phyloP scores from a whole-genome alignment of 768 basidiomycete genomes.

The Mycena belliarum region DNA sequence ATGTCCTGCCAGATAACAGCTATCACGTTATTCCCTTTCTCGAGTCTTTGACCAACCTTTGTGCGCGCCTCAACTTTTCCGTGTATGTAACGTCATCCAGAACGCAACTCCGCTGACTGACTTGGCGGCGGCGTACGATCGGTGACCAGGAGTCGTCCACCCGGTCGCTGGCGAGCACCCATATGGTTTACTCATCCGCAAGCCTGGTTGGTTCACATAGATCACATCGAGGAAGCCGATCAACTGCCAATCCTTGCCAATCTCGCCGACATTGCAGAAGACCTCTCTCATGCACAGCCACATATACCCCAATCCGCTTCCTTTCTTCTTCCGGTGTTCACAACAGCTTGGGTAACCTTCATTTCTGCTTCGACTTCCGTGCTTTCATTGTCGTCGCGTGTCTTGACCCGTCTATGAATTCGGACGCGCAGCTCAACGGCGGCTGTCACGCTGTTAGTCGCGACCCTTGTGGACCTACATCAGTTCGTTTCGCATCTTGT shows the following conservation, averaged over 20 bases:
- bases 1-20: conserved; percentile 5
- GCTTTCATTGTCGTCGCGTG: not conserved
- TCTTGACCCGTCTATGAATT: not conserved
- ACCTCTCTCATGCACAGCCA: conserved; percentile 8
- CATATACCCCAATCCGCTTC: conserved; percentile 3
- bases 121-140: not conserved
- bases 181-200: not conserved
- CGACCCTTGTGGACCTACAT: conserved; percentile 1
- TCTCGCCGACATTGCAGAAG: conserved; percentile 12
- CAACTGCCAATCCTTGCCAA: conserved; percentile 15
- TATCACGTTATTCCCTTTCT: conserved; percentile 1
- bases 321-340: conserved; percentile 14
- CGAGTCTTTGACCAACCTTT: not conserved
- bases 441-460: not conserved
- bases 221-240: conserved; percentile 12
- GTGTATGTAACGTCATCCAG: not conserved
- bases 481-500: not conserved
- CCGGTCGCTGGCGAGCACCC: not conserved
- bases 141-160: not conserved
- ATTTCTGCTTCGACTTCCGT: conserved; percentile 17
- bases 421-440: not conserved
- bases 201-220: not conserved
- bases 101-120: not conserved
- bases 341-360: conserved; percentile 10
- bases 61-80: not conserved